phyloP scores from a whole-genome alignment of 306 rosid species.

The Astragalus glycyphyllos region DNA sequence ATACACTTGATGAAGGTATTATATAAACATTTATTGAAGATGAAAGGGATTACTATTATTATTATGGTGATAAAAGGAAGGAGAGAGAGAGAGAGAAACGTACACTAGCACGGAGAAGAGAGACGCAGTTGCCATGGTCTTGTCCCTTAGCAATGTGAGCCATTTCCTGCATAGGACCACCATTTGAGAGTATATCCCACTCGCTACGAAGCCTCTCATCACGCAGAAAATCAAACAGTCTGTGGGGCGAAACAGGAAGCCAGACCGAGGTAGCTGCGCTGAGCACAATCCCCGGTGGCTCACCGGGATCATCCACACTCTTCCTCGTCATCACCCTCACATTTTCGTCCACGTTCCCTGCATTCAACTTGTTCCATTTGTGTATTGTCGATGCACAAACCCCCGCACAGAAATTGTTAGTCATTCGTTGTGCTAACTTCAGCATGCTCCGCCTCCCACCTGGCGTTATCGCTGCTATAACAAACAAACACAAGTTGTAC shows the following conservation, averaged over 20 bases:
- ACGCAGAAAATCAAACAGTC: slow-evolving; percentile 80
- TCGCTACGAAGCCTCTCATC: slow-evolving; percentile 86
- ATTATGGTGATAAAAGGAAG: neutral
- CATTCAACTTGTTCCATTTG: slow-evolving; percentile 89
- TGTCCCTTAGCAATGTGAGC: slow-evolving; percentile 94
- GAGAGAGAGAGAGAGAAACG: neutral
- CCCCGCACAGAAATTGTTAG: slow-evolving; percentile 94
- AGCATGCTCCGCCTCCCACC: slow-evolving; percentile 90
- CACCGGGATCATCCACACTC: slow-evolving; percentile 91
- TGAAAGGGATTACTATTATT: neutral
- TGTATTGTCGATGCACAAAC: slow-evolving; percentile 94
- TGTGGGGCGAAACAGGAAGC: slow-evolving; percentile 72
- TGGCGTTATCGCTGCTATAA: slow-evolving; percentile 55
- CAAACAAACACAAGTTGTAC: neutral
- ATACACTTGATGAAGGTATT: too few species aligned
- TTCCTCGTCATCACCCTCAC: slow-evolving; percentile 94
- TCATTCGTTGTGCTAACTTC: slow-evolving; percentile 95
- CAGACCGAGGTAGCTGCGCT: slow-evolving; percentile 96
- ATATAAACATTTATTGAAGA: too few species aligned
- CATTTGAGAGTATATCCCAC: slow-evolving; percentile 97
- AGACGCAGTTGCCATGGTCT: slow-evolving; percentile 86
- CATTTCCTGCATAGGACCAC: slow-evolving; percentile 99
- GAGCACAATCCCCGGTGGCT: slow-evolving; percentile 94
- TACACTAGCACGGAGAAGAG: slow-evolving; percentile 86
- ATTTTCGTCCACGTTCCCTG: slow-evolving; percentile 77